Base-by-base conservation (phyloP, 2,329 filamentous ascomycete species). In the Xylariaceae sp. region DNA sequence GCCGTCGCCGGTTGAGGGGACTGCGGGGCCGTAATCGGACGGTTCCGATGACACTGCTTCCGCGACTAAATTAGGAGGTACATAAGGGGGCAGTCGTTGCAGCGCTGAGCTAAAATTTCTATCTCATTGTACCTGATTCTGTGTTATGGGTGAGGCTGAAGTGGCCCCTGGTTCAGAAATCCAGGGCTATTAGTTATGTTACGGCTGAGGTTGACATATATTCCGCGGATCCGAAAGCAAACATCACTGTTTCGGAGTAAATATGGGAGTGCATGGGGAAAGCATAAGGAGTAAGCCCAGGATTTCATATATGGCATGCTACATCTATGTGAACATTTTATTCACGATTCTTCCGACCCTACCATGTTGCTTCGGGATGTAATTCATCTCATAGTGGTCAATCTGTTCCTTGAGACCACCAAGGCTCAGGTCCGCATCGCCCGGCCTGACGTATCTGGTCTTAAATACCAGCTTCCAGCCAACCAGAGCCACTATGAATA, bases 341-440 rank as follows among this genome's bases (percentile, higher is more conserved):
- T 34, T 34, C 8, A 34, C 12, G 11, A 9, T 13, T 8, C 31
- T 9, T 8, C 31, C 15, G 16, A 34, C 9, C 31, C 8, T 8
- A 12, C 9, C 15, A 16, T 16, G 31, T 16, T 34, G 9, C 8
- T 17, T 11, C 16, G 9, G 8, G 17, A 16, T 13, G 16, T 34
- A 34, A 8, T 13, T 34, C 11, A 16, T n/a, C 31, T 51, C 48
- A 24, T 51, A 51, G 4, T 34, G 22, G 22, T 51, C 48, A 34
- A 51, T 51, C 39, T 51, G 43, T 22, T 50, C 42, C 38, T 41
- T 49, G 17, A 49, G 16, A 2, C 45, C 48, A 3, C 45, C 48
- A 7, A 51, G 32, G n/a, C 36, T 39, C 12, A 51, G 24, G 31
- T 51, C 48, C 26, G 48, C 45, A 3, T 38, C 43, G 11, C 48